Conservation (phyloP, 768 basidiomycete genomes). For the Kockovaella imperatae region DNA sequence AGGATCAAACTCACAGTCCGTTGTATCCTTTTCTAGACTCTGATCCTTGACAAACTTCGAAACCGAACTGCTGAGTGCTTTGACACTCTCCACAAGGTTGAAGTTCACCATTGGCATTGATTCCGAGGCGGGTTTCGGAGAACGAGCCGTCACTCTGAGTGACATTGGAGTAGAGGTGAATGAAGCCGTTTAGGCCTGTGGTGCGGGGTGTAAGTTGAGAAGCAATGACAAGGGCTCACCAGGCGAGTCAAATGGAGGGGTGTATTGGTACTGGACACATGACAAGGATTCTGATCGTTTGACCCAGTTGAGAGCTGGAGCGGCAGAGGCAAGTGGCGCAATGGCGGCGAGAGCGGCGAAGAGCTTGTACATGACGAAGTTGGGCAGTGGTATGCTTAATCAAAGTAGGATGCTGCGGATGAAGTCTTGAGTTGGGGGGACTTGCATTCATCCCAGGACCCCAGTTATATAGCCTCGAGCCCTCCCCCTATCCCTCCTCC, state of each 20-base stretch:
- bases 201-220: background rate
- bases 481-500: too few species aligned
- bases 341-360: too few species aligned
- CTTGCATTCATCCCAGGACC: too few species aligned
- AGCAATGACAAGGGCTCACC: constrained; percentile 1
- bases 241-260: constrained; percentile 8
- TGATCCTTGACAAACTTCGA: constrained; percentile 14
- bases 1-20: constrained; percentile 7
- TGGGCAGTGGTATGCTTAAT: too few species aligned
- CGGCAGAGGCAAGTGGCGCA: too few species aligned
- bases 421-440: too few species aligned
- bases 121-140: constrained; percentile 11
- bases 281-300: constrained; percentile 2
- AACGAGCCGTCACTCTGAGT: constrained; percentile 10
- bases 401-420: too few species aligned
- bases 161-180: constrained; percentile 17
- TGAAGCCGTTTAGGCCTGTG: constrained; percentile 6
- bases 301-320: too few species aligned
- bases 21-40: constrained; percentile 9
- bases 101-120: constrained; percentile 8
- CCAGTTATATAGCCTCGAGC: too few species aligned
- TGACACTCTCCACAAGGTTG: constrained; percentile 14
- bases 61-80: constrained; percentile 17
- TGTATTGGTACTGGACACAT: constrained; percentile 19
- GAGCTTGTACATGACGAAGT: too few species aligned